phyloP scores from a whole-genome alignment of 2,329 filamentous ascomycete species.

The Daldinia sp. region DNA sequence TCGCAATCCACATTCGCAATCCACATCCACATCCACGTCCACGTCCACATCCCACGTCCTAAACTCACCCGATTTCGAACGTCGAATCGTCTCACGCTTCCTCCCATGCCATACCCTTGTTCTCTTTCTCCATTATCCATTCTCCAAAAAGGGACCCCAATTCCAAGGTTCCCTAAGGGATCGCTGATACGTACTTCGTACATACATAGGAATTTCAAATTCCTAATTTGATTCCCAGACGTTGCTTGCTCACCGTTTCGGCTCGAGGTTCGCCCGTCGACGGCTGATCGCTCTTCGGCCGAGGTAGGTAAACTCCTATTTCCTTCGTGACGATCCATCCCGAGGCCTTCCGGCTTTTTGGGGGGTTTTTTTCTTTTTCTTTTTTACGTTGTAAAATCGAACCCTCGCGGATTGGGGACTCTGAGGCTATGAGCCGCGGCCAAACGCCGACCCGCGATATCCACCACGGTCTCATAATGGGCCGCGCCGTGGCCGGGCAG shows the following conservation, averaged over 20 bases:
- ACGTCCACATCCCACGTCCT: conserved; percentile 10
- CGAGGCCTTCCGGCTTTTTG: conserved; percentile 11
- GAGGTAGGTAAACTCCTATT: conserved; percentile 15
- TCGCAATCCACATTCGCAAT: too few relatives aligned
- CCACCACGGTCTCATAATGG: conserved; percentile 22
- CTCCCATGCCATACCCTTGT: conserved; percentile 4
- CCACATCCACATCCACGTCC: too few relatives aligned
- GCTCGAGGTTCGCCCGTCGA: background rate
- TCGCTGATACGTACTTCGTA: background rate
- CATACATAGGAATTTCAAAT: background rate
- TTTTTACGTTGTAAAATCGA: background rate
- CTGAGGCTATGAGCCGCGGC: conserved; percentile 18
- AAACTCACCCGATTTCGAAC: conserved; percentile 28
- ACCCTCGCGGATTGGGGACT: conserved; percentile 6
- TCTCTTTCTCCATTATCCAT: background rate
- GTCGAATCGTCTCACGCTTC: conserved; percentile 16
- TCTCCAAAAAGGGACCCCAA: background rate
- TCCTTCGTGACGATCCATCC: conserved; percentile 5
- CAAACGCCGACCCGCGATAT: conserved; percentile 8
- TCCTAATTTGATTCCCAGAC: too few relatives aligned
- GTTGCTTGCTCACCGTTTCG: conserved; percentile 19
- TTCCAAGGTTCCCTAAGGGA: background rate
- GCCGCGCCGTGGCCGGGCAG: conserved; percentile 17
- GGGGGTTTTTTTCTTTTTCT: too few relatives aligned
- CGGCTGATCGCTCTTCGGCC: background rate